A percentile compares a stretch with the other conserved stretches of the same genome.
phyloP scores from a whole-genome alignment of 306 rosid genomes.

The Prunus mira region DNA sequence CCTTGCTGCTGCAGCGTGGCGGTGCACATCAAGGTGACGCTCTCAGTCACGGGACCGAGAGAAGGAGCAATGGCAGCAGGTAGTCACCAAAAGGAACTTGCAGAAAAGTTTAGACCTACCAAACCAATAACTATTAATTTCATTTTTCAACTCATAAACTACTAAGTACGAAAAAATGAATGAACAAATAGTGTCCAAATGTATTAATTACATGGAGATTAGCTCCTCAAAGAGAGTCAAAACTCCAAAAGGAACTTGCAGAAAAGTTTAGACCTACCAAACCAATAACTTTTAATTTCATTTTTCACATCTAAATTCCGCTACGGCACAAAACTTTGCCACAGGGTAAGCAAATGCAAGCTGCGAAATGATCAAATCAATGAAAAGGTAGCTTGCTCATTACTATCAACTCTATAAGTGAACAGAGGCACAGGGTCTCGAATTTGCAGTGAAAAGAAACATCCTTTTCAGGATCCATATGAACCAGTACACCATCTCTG shows the following conservation, averaged over 20 bases:
- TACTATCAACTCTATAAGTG: slow-evolving; percentile 59
- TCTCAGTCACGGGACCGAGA: too few relatives aligned
- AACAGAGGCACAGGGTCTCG: slow-evolving; percentile 79
- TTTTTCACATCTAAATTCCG: slow-evolving; percentile 36
- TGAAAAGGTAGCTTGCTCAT: slow-evolving; percentile 50
- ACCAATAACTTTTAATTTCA: slow-evolving; percentile 37
- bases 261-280: slow-evolving; percentile 5
- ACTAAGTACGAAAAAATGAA: not conserved
- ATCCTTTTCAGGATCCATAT: slow-evolving; percentile 44
- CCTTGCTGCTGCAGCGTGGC: too few relatives aligned
- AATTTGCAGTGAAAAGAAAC: slow-evolving; percentile 73
- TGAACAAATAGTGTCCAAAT: slow-evolving; percentile 9
- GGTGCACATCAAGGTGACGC: too few relatives aligned
- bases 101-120: too few relatives aligned
- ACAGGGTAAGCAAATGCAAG: slow-evolving; percentile 37
- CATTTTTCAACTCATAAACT: not conserved
- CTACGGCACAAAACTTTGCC: slow-evolving; percentile 48
- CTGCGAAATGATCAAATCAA: slow-evolving; percentile 42
- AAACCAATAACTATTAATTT: too few relatives aligned
- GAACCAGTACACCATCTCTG: slow-evolving; percentile 36
- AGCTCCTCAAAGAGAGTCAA: slow-evolving; percentile 13
- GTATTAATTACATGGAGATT: slow-evolving; percentile 31
- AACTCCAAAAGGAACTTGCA: slow-evolving; percentile 7
- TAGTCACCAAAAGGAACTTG: too few relatives aligned
- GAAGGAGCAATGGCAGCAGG: too few relatives aligned